Evolutionary conservation across 352 stramenopile genomes (phyloP), one percentile per base, ranked within the genome.

Genomic region (Phytopythium mirpurense): DNA sequence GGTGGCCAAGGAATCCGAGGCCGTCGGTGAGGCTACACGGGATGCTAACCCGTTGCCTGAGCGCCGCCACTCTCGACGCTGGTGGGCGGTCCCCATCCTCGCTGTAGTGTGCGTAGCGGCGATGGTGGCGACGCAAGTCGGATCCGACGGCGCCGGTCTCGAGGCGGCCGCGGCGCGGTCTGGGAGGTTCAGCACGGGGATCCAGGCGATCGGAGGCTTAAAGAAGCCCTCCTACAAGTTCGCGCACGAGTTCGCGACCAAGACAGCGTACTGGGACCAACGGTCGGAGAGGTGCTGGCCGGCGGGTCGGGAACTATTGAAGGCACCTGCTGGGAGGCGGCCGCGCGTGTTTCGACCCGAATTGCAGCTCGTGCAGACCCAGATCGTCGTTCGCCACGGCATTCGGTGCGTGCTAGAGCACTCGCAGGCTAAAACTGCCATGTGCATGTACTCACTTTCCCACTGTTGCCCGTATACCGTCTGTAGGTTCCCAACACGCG

Each of bases 331-430:
- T 14, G 41, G 36, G 26, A 7, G n/a, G 18, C 18, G 23, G 50
- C 15, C 35, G 42, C 9, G 19, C 6, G 51, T 62, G 21, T 32
- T 65, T 50, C 44, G 29, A 29, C 34, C 56, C 18, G 62, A 83
- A 27, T 54, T 86, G 19, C 54, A 72, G 26, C 58, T 88, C 11
- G 62, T 83, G 18, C 79, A 88, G 59, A 78, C 72, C 11, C 77
- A 90, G 52, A 46, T 84, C 24, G 61, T 90, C n/a, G 56, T 63
- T 23, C 72, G 79, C 10, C 79, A 90, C 52, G 79, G 79, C 12
- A 76, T 78, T 32, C 60, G 80, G 74, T 92, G 50, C 1, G 26
- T 37, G 10, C 43, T 50, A 19, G 5, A 32, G 29, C 5, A 10
- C 29, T 4, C 12, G 15, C 6, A 11, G 31, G 18, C 34, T 29